These are phyloP conservation scores for Aspergillus awamori DNA, from an alignment of 2,329 filamentous ascomycete genomes.

Conservation along the genomic window DNA sequence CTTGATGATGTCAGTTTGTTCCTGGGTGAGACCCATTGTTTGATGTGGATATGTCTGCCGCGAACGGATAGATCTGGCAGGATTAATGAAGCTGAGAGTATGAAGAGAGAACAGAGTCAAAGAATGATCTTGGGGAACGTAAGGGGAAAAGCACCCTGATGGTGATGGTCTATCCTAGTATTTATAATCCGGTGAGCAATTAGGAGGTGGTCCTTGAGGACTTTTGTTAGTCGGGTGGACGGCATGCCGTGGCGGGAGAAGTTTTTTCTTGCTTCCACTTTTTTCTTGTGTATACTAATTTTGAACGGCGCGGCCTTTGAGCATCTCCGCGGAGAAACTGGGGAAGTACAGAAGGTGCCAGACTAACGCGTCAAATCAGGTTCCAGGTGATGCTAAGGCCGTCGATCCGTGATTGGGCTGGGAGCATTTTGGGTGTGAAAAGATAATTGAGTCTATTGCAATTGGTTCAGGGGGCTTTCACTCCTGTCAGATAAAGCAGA, in stretches of 20 bases:
- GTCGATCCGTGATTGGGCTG: neutral
- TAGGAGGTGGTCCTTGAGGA: no score
- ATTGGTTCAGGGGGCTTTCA: neutral
- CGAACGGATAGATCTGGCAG: neutral
- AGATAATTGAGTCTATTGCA: neutral
- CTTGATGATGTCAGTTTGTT: constrained; percentile 68
- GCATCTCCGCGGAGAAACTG: constrained; percentile 13
- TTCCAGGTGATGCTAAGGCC: constrained; percentile 2
- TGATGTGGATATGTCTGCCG: neutral
- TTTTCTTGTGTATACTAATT: neutral
- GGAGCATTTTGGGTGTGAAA: neutral
- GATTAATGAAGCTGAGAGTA: neutral
- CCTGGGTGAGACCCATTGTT: constrained; percentile 55
- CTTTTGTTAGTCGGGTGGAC: neutral
- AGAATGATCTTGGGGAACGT: neutral
- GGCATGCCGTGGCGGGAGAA: constrained; percentile 9
- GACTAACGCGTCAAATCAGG: neutral
- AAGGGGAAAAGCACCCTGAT: neutral
- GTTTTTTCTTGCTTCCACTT: constrained; percentile 5
- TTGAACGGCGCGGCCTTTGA: neutral
- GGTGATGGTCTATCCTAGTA: neutral
- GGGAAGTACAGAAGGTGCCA: neutral
- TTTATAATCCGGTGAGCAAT: constrained; percentile 1
- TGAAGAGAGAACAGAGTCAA: no score
- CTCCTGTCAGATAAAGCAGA: neutral